Evolutionary conservation across 2,329 filamentous ascomycete species (phyloP).

Genomic region (Penicillium psychrosexuale): DNA sequence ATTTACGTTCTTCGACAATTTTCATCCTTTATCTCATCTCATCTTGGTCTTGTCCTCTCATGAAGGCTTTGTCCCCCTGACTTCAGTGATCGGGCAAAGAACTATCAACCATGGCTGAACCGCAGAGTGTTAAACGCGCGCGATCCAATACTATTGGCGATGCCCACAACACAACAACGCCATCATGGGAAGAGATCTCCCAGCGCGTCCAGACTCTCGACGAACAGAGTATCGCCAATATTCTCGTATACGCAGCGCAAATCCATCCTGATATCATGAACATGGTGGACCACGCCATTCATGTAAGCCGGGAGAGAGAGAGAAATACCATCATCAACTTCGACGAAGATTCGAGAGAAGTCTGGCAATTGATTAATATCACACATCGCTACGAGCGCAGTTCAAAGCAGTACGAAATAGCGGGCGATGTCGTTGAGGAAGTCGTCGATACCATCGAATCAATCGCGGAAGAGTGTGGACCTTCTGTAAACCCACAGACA

Average conservation of each 20-base stretch:
- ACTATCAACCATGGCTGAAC: neutral
- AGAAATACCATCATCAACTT: neutral
- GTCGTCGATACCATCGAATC: neutral
- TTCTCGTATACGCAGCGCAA: neutral
- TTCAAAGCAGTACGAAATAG: constrained; percentile 5
- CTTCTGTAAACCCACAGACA: constrained; percentile 3
- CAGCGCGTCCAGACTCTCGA: neutral
- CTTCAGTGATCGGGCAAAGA: neutral
- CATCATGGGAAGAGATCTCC: neutral
- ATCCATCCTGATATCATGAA: neutral
- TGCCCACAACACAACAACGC: neutral
- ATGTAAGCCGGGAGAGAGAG: neutral
- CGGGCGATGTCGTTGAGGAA: constrained; percentile 1
- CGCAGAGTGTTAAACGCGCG: neutral
- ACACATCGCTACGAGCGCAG: constrained; percentile 1
- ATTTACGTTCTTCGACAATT: neutral
- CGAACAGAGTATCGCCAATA: neutral
- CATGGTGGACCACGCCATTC: neutral
- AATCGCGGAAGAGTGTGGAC: constrained; percentile 9
- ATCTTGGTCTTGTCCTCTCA: neutral
- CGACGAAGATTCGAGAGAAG: neutral
- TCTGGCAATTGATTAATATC: constrained; percentile 18
- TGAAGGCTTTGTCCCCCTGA: neutral
- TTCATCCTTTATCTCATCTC: neutral
- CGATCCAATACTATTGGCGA: neutral